Evolutionary conservation across 345 rosid genomes (phyloP).

Genomic region (Raphanus raphanistrum): DNA sequence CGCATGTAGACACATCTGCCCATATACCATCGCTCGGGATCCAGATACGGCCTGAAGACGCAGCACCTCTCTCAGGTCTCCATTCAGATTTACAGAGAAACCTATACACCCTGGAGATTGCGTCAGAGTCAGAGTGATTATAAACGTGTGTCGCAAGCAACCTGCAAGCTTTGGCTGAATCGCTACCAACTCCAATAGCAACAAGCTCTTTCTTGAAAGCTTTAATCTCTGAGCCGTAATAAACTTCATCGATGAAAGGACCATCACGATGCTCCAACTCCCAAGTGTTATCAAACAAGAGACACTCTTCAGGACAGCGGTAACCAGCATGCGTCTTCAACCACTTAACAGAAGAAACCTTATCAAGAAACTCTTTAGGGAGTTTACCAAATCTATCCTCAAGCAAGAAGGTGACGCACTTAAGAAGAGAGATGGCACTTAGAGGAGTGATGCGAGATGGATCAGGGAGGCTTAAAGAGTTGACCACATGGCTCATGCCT

Average conservation of each 20-base stretch:
- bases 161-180: constrained; percentile 30
- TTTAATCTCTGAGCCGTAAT: constrained; percentile 46
- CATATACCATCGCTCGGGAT: constrained; percentile 52
- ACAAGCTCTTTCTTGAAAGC: constrained; percentile 47
- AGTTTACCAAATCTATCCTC: constrained; percentile 32
- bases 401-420: constrained; percentile 44
- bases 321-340: constrained; percentile 61
- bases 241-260: constrained; percentile 72
- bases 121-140: constrained; percentile 42
- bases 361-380: constrained; percentile 34
- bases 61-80: constrained; percentile 37
- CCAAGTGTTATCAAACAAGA: constrained; percentile 48
- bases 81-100: constrained; percentile 43
- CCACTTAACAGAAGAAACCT: constrained; percentile 49
- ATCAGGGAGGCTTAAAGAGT: constrained; percentile 46
- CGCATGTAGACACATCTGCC: constrained; percentile 53
- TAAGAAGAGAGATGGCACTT: constrained; percentile 47
- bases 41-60: constrained; percentile 45
- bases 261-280: constrained; percentile 56
- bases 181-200: constrained; percentile 52
- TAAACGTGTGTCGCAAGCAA: constrained; percentile 47
- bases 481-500: constrained; percentile 55
- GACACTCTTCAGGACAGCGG: constrained; percentile 49
- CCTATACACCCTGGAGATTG: constrained; percentile 51
- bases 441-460: constrained; percentile 31